Evolutionary conservation across 345 rosid species (phyloP), one percentile per base, ranked within the genome.

Genomic region (Erysimum cheiranthoides): DNA sequence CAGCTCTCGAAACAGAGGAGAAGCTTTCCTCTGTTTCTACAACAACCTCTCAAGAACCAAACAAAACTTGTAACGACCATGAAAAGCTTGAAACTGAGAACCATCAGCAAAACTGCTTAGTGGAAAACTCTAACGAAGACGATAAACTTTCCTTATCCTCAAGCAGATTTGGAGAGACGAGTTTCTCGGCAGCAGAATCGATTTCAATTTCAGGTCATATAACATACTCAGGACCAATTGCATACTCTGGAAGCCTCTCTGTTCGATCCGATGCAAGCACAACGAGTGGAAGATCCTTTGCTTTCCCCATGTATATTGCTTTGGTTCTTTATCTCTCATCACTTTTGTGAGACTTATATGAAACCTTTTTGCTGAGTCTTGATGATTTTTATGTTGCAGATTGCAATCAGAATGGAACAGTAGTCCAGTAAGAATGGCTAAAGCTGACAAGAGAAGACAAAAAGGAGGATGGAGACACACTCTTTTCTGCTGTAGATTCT

Each of bases 181-280:
- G 96, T 81, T 94, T 90, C 85, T 89, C 96, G 1, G 82, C 84
- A n/a, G 66, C 88, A 45, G 92, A 82, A 39, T 73, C 89, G 59
- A 25, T 83, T 64, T 83, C 91, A 43, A 25, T 84, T 14, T 82
- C 91, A 35, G 87, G 93, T 36, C 84, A 82, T 36, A 85, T 85
- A 78, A 86, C 81, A 35, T 86, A 86, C 77, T 84, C 97, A 2
- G 97, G 92, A 30, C 87, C 85, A 1, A 82, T 89, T 40, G 67
- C 75, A 40, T 79, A 75, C 75, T 86, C 97, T 14, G 97, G 99
- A 47, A 90, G 88, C 66, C 81, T 92, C 61, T 95, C 97, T 12
- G 85, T 80, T 62, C 80, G 97, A 78, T 95, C 97, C 0, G 97
- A 95, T 64, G 88, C 97, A 88, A 95, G 99, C 85, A 85, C 96